Conservation (phyloP, 345 rosid species). For the Crucihimalaya himalaica region DNA sequence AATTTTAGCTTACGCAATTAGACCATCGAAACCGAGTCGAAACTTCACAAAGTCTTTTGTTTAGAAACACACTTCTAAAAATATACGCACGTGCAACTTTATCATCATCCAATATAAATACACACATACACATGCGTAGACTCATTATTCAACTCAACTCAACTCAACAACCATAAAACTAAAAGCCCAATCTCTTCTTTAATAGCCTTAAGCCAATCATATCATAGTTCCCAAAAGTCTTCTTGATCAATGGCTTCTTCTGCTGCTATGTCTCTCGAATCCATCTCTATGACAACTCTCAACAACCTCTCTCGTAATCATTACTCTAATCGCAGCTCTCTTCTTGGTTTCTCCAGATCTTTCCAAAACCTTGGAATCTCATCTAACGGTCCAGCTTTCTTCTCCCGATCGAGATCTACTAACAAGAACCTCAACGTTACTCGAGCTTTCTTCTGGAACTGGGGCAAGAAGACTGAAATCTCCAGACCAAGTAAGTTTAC, state of each 20-base stretch:
- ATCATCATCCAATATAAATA: background rate
- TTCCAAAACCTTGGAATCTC: slow-evolving; percentile 32
- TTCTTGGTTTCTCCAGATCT: slow-evolving; percentile 34
- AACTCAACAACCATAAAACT: background rate
- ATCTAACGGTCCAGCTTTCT: slow-evolving; percentile 34
- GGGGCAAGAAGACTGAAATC: slow-evolving; percentile 31
- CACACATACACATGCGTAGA: background rate
- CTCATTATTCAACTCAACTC: background rate
- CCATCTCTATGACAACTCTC: slow-evolving; percentile 31
- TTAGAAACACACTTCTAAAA: background rate
- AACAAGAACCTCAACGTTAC: slow-evolving; percentile 25
- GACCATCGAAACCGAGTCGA: slow-evolving; percentile 26
- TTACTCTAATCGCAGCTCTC: slow-evolving; percentile 22
- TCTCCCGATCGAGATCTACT: slow-evolving; percentile 29
- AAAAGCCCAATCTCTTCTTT: background rate
- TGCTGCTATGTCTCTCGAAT: slow-evolving; percentile 33
- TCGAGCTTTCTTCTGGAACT: slow-evolving; percentile 42
- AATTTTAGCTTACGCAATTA: background rate
- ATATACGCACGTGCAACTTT: slow-evolving; percentile 26
- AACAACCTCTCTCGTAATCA: slow-evolving; percentile 26
- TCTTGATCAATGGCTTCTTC: slow-evolving; percentile 32
- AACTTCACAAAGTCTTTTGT: slow-evolving; percentile 5
- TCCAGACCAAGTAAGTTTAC: slow-evolving; percentile 38
- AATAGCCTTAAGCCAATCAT: background rate
- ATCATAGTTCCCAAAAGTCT: background rate